These are phyloP conservation scores for Hansenula sp. DNA, from an alignment of 1,139 yeast species.

Conservation along the genomic window DNA sequence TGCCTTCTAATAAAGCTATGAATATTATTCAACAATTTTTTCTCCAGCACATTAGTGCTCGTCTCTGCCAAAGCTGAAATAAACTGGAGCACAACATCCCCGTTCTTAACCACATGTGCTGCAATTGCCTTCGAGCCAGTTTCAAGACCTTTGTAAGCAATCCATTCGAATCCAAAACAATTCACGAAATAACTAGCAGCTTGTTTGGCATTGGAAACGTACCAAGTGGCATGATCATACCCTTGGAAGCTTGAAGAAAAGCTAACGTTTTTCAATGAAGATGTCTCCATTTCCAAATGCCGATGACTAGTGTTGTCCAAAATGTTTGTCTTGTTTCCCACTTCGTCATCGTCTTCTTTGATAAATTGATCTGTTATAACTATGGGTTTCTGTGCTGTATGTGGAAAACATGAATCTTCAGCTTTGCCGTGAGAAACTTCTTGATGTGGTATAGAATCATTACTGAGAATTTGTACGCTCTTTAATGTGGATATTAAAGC, in stretches of 20 bases:
- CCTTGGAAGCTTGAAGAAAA: conserved; percentile 25
- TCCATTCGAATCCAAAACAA: conserved; percentile 57
- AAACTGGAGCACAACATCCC: conserved; percentile 53
- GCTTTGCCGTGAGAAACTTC: no score
- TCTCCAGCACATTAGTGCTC: conserved; percentile 11
- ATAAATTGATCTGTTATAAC: no score
- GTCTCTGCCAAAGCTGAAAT: conserved; percentile 32
- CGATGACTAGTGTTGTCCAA: no score
- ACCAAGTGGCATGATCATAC: conserved; percentile 55
- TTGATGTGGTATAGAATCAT: no score
- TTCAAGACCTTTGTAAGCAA: conserved; percentile 67
- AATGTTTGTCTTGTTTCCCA: no score
- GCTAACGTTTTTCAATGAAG: not conserved
- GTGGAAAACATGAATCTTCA: no score
- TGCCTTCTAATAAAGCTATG: conserved; percentile 50
- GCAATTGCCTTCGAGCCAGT: conserved; percentile 56
- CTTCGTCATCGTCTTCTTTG: no score
- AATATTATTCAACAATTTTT: conserved; percentile 31
- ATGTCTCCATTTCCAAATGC: not conserved
- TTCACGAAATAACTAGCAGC: conserved; percentile 51
- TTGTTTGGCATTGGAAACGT: conserved; percentile 65
- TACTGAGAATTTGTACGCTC: no score
- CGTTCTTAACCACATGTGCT: conserved; percentile 60
- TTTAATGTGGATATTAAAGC: no score
- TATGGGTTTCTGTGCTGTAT: no score